Evolutionary conservation across 2,329 filamentous ascomycete species (phyloP).

Genomic region (Penicillium sp.): DNA sequence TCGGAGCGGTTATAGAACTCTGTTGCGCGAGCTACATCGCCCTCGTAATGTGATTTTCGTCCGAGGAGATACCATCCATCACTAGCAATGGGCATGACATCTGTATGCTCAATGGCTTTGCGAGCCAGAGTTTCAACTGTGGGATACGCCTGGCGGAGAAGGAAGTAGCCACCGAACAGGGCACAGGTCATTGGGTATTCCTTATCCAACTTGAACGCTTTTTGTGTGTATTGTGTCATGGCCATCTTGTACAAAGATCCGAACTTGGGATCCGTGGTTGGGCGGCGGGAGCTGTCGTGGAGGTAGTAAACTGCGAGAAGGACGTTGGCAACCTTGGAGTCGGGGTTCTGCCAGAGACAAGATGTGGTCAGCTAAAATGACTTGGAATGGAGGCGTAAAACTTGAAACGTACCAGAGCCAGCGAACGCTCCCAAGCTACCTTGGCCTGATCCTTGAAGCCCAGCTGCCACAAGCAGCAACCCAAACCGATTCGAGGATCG

Average conservation of each 20-base stretch:
- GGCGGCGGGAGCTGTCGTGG: slow-evolving; percentile 78
- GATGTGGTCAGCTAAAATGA: background rate
- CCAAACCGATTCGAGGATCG: slow-evolving; percentile 93
- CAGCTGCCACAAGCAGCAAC: slow-evolving; percentile 95
- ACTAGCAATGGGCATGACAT: slow-evolving; percentile 93
- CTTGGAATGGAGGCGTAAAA: background rate
- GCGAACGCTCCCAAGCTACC: slow-evolving; percentile 81
- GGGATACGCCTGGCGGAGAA: slow-evolving; percentile 75
- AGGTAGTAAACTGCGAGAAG: slow-evolving; percentile 89
- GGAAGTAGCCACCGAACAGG: slow-evolving; percentile 87
- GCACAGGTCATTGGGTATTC: slow-evolving; percentile 86
- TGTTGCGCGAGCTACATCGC: slow-evolving; percentile 71
- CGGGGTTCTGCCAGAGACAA: slow-evolving; percentile 55
- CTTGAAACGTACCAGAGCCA: slow-evolving; percentile 65
- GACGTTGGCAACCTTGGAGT: slow-evolving; percentile 88
- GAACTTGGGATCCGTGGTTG: slow-evolving; percentile 83
- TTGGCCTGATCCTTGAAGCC: slow-evolving; percentile 93
- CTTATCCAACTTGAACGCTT: slow-evolving; percentile 90
- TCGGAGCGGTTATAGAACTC: slow-evolving; percentile 91
- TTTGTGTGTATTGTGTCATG: slow-evolving; percentile 92
- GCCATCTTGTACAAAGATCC: slow-evolving; percentile 84
- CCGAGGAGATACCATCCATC: slow-evolving; percentile 97
- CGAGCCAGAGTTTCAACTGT: slow-evolving; percentile 86
- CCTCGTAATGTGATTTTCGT: slow-evolving; percentile 83
- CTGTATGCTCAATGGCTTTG: slow-evolving; percentile 92